Conservation (phyloP, 352 stramenopile genomes). For the Globisporangium cylindrosporum region DNA sequence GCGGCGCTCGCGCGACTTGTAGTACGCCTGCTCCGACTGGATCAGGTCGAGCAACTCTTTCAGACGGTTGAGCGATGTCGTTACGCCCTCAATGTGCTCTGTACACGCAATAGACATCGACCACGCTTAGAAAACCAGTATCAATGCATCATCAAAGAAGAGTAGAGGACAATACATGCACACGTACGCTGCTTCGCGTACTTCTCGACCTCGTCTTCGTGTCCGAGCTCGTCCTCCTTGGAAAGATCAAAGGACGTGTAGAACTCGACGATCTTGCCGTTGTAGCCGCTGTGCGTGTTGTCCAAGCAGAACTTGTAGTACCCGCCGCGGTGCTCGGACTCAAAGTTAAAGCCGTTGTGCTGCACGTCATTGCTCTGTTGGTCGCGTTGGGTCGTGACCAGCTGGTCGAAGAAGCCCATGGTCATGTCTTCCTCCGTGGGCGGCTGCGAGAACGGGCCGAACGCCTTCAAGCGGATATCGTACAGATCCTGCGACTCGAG, state of each 20-base stretch:
- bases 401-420: slow-evolving; percentile 78
- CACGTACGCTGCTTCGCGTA: slow-evolving; percentile 61
- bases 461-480: slow-evolving; percentile 77
- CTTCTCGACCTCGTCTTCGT: slow-evolving; percentile 71
- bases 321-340: slow-evolving; percentile 77
- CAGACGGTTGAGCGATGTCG: slow-evolving; percentile 57
- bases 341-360: slow-evolving; percentile 86
- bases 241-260: slow-evolving; percentile 81
- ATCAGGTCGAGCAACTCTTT: slow-evolving; percentile 67
- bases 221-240: slow-evolving; percentile 67
- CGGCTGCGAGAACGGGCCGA: slow-evolving; percentile 55
- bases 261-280: slow-evolving; percentile 73
- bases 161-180: not conserved
- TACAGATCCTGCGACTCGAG: slow-evolving; percentile 66
- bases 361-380: slow-evolving; percentile 74
- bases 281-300: slow-evolving; percentile 67
- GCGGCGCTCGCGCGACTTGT: slow-evolving; percentile 59
- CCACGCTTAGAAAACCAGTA: not conserved
- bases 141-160: slow-evolving; percentile 7
- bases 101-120: not conserved
- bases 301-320: slow-evolving; percentile 87
- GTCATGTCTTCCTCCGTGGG: slow-evolving; percentile 41
- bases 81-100: slow-evolving; percentile 74
- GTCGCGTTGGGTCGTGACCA: slow-evolving; percentile 61
- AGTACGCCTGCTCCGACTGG: slow-evolving; percentile 79